phyloP scores from a whole-genome alignment of 2,329 filamentous ascomycete species.

The Sarocladium kiliense region DNA sequence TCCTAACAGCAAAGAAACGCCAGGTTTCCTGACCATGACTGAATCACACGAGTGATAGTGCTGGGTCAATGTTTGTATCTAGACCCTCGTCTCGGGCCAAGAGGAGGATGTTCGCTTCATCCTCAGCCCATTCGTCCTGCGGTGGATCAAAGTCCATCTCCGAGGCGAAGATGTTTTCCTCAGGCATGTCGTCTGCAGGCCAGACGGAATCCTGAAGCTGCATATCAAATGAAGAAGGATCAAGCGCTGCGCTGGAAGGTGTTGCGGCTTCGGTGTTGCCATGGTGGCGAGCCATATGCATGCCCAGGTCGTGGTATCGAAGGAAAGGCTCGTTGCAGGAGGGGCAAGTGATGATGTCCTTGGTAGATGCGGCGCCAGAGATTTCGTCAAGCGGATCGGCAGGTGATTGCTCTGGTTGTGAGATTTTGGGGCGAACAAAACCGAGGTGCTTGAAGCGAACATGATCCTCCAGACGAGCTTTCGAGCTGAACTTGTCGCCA shows the following conservation, averaged over 20 bases:
- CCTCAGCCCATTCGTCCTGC: constrained; percentile 38
- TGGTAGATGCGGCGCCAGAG: constrained; percentile 32
- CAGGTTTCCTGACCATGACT: background rate
- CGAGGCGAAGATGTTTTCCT: constrained; percentile 30
- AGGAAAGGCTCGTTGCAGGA: constrained; percentile 43
- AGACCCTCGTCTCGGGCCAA: constrained; percentile 24
- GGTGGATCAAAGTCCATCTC: constrained; percentile 24
- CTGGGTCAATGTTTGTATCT: constrained; percentile 25
- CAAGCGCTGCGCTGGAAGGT: constrained; percentile 10
- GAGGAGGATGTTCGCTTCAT: constrained; percentile 38
- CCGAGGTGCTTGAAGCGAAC: constrained; percentile 76
- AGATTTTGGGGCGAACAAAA: constrained; percentile 36
- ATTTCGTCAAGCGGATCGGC: constrained; percentile 36
- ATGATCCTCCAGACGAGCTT: constrained; percentile 76
- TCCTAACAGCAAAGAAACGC: background rate
- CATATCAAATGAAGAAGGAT: constrained; percentile 6
- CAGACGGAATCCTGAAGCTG: constrained; percentile 17
- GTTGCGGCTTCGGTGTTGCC: constrained; percentile 10
- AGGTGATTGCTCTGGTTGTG: background rate
- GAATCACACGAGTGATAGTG: constrained; percentile 16
- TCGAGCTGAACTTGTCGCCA: constrained; percentile 69
- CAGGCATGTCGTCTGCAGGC: constrained; percentile 16
- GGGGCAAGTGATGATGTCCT: constrained; percentile 39
- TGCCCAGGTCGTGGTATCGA: constrained; percentile 44
- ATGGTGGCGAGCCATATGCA: constrained; percentile 35